Conservation (phyloP, 352 stramenopile genomes). For the Pythium sp. region DNA sequence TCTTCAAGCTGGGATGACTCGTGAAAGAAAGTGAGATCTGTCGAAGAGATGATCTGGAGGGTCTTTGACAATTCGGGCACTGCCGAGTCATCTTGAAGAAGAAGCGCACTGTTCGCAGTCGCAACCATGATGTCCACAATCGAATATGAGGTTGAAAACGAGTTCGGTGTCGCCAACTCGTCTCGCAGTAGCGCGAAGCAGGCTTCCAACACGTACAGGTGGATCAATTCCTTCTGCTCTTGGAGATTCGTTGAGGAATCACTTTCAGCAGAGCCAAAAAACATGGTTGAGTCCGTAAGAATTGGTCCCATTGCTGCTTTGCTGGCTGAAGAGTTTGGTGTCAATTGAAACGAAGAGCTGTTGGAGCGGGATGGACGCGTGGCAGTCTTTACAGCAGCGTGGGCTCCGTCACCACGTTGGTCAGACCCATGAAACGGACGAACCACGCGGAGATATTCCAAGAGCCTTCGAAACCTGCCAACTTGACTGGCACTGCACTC, state of each 20-base stretch:
- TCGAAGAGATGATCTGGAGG: slow-evolving; percentile 77
- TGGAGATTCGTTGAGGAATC: neutral
- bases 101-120: slow-evolving; percentile 40
- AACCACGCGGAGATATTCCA: slow-evolving; percentile 35
- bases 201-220: slow-evolving; percentile 50
- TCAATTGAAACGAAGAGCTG: slow-evolving; percentile 11
- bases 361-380: slow-evolving; percentile 7
- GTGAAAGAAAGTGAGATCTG: slow-evolving; percentile 60
- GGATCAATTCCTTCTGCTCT: slow-evolving; percentile 29
- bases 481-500: slow-evolving; percentile 27
- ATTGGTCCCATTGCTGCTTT: slow-evolving; percentile 3
- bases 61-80: slow-evolving; percentile 49
- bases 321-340: neutral
- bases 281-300: slow-evolving; percentile 27
- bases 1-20: slow-evolving; percentile 57
- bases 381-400: neutral
- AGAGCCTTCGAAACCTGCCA: slow-evolving; percentile 23
- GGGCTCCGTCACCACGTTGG: neutral
- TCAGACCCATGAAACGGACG: neutral
- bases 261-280: slow-evolving; percentile 23
- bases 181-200: slow-evolving; percentile 42
- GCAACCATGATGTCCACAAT: slow-evolving; percentile 55
- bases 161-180: slow-evolving; percentile 21
- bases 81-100: slow-evolving; percentile 21
- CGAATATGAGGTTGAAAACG: slow-evolving; percentile 28